Conservation (phyloP, 495 filamentous ascomycete genomes). For the Penicillium herquei region DNA sequence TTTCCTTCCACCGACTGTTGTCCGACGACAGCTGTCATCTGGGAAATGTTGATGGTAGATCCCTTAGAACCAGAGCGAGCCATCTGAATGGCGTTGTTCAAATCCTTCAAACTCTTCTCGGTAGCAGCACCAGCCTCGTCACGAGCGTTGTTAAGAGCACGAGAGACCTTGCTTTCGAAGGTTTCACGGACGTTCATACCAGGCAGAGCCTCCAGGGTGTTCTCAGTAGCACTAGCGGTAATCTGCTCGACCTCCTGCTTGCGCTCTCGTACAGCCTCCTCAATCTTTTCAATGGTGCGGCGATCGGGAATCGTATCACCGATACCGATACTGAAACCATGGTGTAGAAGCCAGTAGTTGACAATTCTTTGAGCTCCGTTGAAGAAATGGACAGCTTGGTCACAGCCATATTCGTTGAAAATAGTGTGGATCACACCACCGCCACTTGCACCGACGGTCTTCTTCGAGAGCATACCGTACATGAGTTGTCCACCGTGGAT, state of each 20-base stretch:
- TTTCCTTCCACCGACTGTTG: conserved; percentile 98
- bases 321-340: conserved; percentile 97
- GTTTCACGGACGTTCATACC: conserved; percentile 99
- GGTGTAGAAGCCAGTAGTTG: conserved; percentile 96
- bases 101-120: conserved; percentile 86
- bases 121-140: conserved; percentile 92
- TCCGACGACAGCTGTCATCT: conserved; percentile 96
- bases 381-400: conserved; percentile 90
- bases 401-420: conserved; percentile 86
- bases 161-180: conserved; percentile 93
- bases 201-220: conserved; percentile 80
- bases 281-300: conserved; percentile 75
- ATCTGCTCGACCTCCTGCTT: conserved; percentile 77
- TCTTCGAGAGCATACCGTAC: conserved; percentile 88
- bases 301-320: conserved; percentile 95
- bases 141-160: conserved; percentile 90
- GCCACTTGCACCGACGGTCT: conserved; percentile 82
- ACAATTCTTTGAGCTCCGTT: conserved; percentile 91
- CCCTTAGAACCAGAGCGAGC: conserved; percentile 95
- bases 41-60: conserved; percentile 97
- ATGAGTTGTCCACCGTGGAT: conserved; percentile 86
- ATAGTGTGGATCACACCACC: conserved; percentile 93
- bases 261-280: conserved; percentile 70
- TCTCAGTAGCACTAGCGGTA: conserved; percentile 74
- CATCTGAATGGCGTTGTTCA: conserved; percentile 96